Conservation (phyloP, 805 yeast genomes). For the Saturnispora halmiae region DNA sequence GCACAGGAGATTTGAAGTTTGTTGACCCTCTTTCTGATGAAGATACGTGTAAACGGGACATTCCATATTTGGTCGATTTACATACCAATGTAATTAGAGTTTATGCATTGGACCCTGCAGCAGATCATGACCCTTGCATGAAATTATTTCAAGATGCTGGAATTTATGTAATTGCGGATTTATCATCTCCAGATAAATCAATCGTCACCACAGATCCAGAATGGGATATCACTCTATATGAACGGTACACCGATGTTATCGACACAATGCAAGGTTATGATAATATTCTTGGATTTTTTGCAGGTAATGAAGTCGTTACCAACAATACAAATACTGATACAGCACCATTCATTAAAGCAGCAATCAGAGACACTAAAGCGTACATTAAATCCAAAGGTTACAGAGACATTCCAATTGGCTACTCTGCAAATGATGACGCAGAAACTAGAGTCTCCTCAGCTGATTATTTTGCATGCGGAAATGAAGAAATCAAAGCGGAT, state of each 20-base stretch:
- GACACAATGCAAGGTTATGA: slow-evolving; percentile 70
- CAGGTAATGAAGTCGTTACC: slow-evolving; percentile 95
- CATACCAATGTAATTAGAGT: slow-evolving; percentile 77
- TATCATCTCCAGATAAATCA: slow-evolving; percentile 76
- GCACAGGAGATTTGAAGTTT: slow-evolving; percentile 29
- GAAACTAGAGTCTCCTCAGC: slow-evolving; percentile 74
- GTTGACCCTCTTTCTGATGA: slow-evolving; percentile 75
- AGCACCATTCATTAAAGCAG: slow-evolving; percentile 93
- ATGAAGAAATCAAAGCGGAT: slow-evolving; percentile 53
- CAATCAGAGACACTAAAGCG: slow-evolving; percentile 77
- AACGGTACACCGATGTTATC: slow-evolving; percentile 73
- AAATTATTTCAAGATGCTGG: slow-evolving; percentile 68
- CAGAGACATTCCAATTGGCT: slow-evolving; percentile 86
- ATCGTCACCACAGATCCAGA: slow-evolving; percentile 68
- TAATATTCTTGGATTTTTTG: slow-evolving; percentile 88
- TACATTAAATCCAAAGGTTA: slow-evolving; percentile 61
- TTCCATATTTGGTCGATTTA: slow-evolving; percentile 62
- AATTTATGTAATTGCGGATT: slow-evolving; percentile 83
- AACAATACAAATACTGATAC: slow-evolving; percentile 76
- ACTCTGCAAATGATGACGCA: slow-evolving; percentile 83
- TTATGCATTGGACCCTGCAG: slow-evolving; percentile 69
- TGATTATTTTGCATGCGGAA: slow-evolving; percentile 80
- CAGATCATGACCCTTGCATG: slow-evolving; percentile 75
- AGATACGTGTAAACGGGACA: slow-evolving; percentile 65
- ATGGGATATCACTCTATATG: slow-evolving; percentile 65